A percentile compares a stretch with the other conserved stretches of the same genome.
These are phyloP conservation scores for Ensete glaucum DNA, from an alignment of 176 grass and related monocot species.

Conservation along the genomic window DNA sequence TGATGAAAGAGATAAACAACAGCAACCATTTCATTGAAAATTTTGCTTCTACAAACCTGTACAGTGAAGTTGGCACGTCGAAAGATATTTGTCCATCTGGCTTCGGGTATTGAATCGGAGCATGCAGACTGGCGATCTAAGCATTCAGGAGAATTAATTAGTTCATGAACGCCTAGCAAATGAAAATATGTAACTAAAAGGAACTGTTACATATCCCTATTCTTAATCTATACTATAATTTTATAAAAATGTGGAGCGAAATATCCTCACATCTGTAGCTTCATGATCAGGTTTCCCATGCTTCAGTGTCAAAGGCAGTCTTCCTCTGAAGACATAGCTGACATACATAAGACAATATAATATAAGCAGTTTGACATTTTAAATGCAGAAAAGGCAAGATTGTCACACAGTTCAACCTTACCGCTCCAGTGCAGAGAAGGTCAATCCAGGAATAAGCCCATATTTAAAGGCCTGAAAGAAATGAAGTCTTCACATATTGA, in stretches of 20 bases:
- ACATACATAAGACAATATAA: constrained; percentile 6
- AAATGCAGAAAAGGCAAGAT: not conserved
- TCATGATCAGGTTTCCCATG: constrained; percentile 85
- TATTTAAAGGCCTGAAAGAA: constrained; percentile 76
- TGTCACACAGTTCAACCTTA: constrained; percentile 27
- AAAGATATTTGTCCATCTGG: constrained; percentile 80
- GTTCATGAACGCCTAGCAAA: not conserved
- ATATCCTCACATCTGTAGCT: constrained; percentile 72
- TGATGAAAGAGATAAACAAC: not conserved
- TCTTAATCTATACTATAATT: not conserved
- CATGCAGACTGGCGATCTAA: constrained; percentile 47
- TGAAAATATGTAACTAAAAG: constrained; percentile 3
- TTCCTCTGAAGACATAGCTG: constrained; percentile 92
- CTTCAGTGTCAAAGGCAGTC: constrained; percentile 69
- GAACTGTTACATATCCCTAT: constrained; percentile 21
- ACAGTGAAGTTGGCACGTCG: constrained; percentile 86
- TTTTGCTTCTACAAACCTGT: constrained; percentile 35
- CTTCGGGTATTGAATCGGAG: constrained; percentile 61
- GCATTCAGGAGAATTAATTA: not conserved
- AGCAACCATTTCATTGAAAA: not conserved
- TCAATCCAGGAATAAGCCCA: constrained; percentile 78
- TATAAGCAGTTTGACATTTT: not conserved
- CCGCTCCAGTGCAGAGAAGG: constrained; percentile 88
- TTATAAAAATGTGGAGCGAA: constrained; percentile 3
- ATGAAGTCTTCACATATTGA: not conserved